Evolutionary conservation across 768 basidiomycete genomes (phyloP).

Genomic region (Russula abietina): DNA sequence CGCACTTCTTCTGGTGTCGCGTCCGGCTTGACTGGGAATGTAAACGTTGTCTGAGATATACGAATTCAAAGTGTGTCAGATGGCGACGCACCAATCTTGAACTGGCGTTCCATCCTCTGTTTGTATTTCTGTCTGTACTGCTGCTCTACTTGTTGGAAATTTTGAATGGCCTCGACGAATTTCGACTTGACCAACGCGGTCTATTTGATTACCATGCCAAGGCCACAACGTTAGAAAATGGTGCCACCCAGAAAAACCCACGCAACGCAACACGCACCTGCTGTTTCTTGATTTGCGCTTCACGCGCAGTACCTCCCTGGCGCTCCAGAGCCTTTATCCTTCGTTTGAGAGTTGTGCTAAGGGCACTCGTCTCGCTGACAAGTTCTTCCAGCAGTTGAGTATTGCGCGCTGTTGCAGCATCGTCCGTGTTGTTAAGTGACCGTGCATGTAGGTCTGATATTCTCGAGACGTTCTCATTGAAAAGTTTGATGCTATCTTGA

Average conservation of each 20-base stretch:
- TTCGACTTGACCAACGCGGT: conserved; percentile 55
- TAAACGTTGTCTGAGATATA: background rate
- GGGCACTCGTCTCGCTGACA: conserved; percentile 51
- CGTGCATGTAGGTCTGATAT: conserved; percentile 47
- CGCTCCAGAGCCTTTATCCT: conserved; percentile 53
- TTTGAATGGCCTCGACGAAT: conserved; percentile 71
- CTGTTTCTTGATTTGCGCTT: conserved; percentile 44
- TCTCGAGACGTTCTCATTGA: conserved; percentile 41
- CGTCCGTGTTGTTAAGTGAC: conserved; percentile 45
- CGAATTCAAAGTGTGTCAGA: background rate
- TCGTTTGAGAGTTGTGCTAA: conserved; percentile 51
- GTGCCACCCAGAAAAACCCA: background rate
- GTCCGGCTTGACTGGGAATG: conserved; percentile 67
- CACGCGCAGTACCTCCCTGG: conserved; percentile 36
- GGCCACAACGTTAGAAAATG: background rate
- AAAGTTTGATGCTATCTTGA: conserved; percentile 41
- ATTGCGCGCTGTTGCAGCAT: conserved; percentile 38
- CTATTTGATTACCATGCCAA: conserved; percentile 32
- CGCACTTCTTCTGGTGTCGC: conserved; percentile 77
- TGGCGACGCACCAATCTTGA: conserved; percentile 58
- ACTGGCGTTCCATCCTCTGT: conserved; percentile 66
- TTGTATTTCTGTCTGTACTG: conserved; percentile 59
- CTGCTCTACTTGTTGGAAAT: conserved; percentile 71
- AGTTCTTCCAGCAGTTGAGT: conserved; percentile 50
- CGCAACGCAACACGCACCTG: conserved; percentile 32